Conservation (phyloP, 78 protist genomes). For the Dictyostelium discoideum region DNA sequence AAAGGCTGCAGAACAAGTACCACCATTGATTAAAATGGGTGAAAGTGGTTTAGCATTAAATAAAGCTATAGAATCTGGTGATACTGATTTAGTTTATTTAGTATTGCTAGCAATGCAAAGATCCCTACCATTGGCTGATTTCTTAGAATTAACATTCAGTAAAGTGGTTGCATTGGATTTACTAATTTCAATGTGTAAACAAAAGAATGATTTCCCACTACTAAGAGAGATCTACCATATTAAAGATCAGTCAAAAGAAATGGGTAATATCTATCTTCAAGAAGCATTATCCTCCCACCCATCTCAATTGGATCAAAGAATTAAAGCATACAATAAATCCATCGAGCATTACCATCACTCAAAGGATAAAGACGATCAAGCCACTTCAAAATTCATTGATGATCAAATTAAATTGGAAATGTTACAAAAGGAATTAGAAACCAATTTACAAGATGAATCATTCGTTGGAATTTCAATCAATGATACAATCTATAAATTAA, state of each 20-base stretch:
- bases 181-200: slow-evolving; percentile 45
- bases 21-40: slow-evolving; percentile 89
- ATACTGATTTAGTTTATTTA: slow-evolving; percentile 84
- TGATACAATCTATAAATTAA: slow-evolving; percentile 68
- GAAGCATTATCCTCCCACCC: slow-evolving; percentile 16
- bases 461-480: slow-evolving; percentile 44
- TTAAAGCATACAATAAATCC: background rate
- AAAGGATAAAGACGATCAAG: slow-evolving; percentile 56
- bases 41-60: slow-evolving; percentile 84
- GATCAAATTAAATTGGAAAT: slow-evolving; percentile 74
- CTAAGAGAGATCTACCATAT: slow-evolving; percentile 37
- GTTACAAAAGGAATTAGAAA: slow-evolving; percentile 83
- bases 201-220: slow-evolving; percentile 27
- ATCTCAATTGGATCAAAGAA: slow-evolving; percentile 15
- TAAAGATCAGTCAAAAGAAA: slow-evolving; percentile 14
- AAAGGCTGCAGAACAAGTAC: slow-evolving; percentile 92
- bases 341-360: background rate
- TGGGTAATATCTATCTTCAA: background rate
- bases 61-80: slow-evolving; percentile 91
- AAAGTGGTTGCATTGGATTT: slow-evolving; percentile 76
- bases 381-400: slow-evolving; percentile 20
- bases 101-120: slow-evolving; percentile 42
- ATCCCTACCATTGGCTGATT: background rate
- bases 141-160: slow-evolving; percentile 30
- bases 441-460: background rate